phyloP scores from a whole-genome alignment of 1,139 yeast genomes.

The Entelexis sorbosivorans region DNA sequence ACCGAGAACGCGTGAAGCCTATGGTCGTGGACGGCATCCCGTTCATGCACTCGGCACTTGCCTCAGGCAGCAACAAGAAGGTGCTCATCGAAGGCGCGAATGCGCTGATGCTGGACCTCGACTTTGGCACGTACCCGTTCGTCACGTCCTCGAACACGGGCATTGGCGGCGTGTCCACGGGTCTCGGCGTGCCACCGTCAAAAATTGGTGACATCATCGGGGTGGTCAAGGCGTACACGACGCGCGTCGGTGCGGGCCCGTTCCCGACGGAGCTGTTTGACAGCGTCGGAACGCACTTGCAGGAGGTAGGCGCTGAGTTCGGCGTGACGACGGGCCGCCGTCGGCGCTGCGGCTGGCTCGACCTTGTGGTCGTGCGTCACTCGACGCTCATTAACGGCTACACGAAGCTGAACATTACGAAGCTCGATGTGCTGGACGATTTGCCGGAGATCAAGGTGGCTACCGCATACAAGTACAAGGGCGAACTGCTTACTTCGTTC shows the following conservation, averaged over 20 bases:
- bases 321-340: slow-evolving; percentile 99
- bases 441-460: slow-evolving; percentile 83
- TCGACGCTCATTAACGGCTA: slow-evolving; percentile 88
- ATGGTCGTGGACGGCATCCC: slow-evolving; percentile 88
- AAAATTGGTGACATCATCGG: slow-evolving; percentile 74
- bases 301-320: slow-evolving; percentile 83
- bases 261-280: slow-evolving; percentile 97
- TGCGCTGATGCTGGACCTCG: slow-evolving; percentile 94
- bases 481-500: slow-evolving; percentile 63
- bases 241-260: slow-evolving; percentile 99
- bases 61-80: slow-evolving; percentile 50
- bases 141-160: slow-evolving; percentile 95
- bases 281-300: slow-evolving; percentile 74
- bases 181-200: slow-evolving; percentile 88
- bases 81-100: slow-evolving; percentile 96
- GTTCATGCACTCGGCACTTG: slow-evolving; percentile 78
- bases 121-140: slow-evolving; percentile 95
- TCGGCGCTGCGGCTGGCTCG: slow-evolving; percentile 99
- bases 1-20: slow-evolving; percentile 67
- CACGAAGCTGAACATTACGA: slow-evolving; percentile 87
- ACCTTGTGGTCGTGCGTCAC: slow-evolving; percentile 84
- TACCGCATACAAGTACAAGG: slow-evolving; percentile 72
- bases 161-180: slow-evolving; percentile 96
- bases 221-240: slow-evolving; percentile 96
- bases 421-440: slow-evolving; percentile 84